A percentile compares a stretch with the other conserved stretches of the same genome.
phyloP scores from a whole-genome alignment of 2,329 filamentous ascomycete species.

The Xylaria sp. region DNA sequence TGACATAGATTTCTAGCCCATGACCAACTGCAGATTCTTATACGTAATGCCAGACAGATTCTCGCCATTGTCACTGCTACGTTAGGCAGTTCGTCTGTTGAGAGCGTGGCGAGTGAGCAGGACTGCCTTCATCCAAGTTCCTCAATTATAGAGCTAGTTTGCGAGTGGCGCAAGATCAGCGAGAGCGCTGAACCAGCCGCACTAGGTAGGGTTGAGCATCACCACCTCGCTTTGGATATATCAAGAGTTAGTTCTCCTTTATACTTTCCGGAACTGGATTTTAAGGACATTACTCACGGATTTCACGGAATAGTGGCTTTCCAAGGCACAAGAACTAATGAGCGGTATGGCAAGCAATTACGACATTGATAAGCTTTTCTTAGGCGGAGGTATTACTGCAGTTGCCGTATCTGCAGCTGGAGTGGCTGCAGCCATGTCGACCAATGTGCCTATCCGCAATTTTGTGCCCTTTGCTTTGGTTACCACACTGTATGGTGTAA shows the following conservation, averaged over 20 bases:
- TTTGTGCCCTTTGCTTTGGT: constrained; percentile 61
- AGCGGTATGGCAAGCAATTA: constrained; percentile 95
- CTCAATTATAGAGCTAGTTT: constrained; percentile 70
- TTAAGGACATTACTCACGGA: background rate
- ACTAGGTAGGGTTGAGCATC: constrained; percentile 14
- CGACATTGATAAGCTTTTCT: constrained; percentile 71
- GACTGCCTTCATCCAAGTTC: constrained; percentile 54
- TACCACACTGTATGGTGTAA: constrained; percentile 74
- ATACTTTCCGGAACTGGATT: background rate
- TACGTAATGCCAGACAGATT: constrained; percentile 84
- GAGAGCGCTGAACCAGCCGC: constrained; percentile 34
- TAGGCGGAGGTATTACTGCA: constrained; percentile 56
- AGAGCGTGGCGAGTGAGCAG: constrained; percentile 41
- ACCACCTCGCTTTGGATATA: constrained; percentile 56
- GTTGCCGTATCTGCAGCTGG: constrained; percentile 46
- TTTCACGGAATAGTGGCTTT: constrained; percentile 67
- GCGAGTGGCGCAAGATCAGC: constrained; percentile 69
- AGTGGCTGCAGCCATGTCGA: constrained; percentile 48
- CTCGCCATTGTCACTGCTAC: constrained; percentile 79
- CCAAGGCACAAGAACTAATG: constrained; percentile 79
- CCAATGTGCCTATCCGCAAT: constrained; percentile 43
- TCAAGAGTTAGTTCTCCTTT: constrained; percentile 52
- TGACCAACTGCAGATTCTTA: constrained; percentile 71
- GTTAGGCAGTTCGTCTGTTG: constrained; percentile 65
- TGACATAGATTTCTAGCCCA: constrained; percentile 42